Evolutionary conservation across 2,329 filamentous ascomycete genomes (phyloP).

Genomic region (Ceratocystis variospora): DNA sequence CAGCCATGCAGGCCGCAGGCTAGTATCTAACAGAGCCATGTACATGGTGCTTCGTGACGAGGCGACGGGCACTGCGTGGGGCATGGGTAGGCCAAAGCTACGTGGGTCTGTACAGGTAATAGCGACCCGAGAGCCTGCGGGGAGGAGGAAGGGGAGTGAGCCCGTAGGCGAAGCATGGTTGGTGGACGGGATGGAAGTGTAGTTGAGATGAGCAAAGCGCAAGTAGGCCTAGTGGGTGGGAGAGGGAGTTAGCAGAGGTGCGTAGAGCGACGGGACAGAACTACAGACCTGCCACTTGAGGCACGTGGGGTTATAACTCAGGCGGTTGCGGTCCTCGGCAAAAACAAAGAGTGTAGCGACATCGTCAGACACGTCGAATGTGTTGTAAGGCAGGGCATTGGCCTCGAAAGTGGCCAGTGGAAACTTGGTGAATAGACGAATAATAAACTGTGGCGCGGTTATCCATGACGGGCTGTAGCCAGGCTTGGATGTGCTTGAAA

Average conservation of each 20-base stretch:
- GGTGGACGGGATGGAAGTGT: constrained; percentile 56
- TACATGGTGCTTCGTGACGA: constrained; percentile 54
- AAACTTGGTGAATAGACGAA: constrained; percentile 70
- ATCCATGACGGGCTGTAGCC: constrained; percentile 29
- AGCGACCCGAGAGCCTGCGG: constrained; percentile 27
- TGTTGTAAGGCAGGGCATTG: constrained; percentile 58
- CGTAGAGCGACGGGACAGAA: background rate
- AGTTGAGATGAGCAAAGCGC: constrained; percentile 56
- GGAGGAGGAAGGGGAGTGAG: constrained; percentile 74
- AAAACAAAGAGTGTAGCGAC: constrained; percentile 63
- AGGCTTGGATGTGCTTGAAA: background rate
- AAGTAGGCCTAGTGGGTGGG: constrained; percentile 54
- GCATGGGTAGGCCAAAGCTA: constrained; percentile 41
- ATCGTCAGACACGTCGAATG: constrained; percentile 28
- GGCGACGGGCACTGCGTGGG: constrained; percentile 26
- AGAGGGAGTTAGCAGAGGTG: constrained; percentile 8
- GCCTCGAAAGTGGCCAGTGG: constrained; percentile 62
- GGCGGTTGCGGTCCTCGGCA: constrained; percentile 45
- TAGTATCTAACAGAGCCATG: constrained; percentile 58
- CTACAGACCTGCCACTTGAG: constrained; percentile 81
- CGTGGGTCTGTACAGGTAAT: constrained; percentile 39
- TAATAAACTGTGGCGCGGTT: constrained; percentile 59
- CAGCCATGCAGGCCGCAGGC: constrained; percentile 75
- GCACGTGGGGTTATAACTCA: constrained; percentile 85
- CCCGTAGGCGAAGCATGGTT: constrained; percentile 90